A percentile compares a stretch with the other conserved stretches of the same genome.
phyloP scores from a whole-genome alignment of 108 stramenopile genomes.

The Nannochloropsis gaditana region DNA sequence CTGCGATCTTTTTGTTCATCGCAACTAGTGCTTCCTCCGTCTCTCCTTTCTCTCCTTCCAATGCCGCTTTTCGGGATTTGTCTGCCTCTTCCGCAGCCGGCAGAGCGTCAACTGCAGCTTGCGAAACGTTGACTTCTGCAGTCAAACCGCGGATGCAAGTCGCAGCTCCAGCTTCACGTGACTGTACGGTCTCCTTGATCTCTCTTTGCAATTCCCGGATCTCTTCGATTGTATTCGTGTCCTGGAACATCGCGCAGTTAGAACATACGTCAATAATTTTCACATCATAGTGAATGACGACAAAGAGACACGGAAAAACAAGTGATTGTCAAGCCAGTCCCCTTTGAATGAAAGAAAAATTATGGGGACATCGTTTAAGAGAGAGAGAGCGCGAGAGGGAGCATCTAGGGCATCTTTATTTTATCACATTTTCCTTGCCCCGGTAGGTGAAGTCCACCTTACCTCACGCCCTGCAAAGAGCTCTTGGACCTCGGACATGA shows the following conservation, averaged over 20 bases:
- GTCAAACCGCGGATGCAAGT: neutral
- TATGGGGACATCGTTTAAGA: no score
- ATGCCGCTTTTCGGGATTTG: neutral
- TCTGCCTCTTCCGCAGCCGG: neutral
- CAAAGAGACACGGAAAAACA: no score
- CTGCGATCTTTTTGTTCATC: neutral
- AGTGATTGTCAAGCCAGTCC: no score
- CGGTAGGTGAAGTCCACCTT: neutral
- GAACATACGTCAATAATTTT: no score
- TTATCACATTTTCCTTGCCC: no score
- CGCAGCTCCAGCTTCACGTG: neutral
- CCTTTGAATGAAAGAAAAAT: no score
- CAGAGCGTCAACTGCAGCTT: neutral
- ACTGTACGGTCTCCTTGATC: neutral
- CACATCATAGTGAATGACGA: no score
- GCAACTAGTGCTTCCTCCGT: neutral
- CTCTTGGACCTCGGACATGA: constrained; percentile 7
- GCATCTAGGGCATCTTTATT: no score
- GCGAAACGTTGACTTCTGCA: neutral
- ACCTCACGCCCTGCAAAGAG: constrained; percentile 4
- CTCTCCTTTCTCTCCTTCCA: neutral
- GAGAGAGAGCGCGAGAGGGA: no score
- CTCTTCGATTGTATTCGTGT: constrained; percentile 9
- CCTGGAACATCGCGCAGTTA: neutral
- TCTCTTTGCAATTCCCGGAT: neutral